Conservation (phyloP, 2,329 filamentous ascomycete genomes). For the Xylaria sp. region DNA sequence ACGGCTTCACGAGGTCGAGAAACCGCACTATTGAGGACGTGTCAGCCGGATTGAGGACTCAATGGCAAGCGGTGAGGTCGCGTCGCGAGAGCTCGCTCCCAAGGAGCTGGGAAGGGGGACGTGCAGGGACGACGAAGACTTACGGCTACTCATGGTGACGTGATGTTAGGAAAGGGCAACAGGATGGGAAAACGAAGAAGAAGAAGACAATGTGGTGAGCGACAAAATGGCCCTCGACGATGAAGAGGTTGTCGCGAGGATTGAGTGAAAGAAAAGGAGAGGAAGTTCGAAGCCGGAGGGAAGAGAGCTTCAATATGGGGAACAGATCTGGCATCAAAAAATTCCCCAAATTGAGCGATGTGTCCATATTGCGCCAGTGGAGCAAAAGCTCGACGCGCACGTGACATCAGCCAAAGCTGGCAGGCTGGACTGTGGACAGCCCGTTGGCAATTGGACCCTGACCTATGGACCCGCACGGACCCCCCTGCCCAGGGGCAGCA, state of each 20-base stretch:
- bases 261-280: conserved; percentile 33
- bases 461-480: too few relatives aligned
- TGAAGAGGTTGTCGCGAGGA: conserved; percentile 36
- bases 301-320: conserved; percentile 6
- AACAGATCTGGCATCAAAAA: conserved; percentile 38
- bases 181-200: conserved; percentile 25
- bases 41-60: conserved; percentile 27
- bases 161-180: conserved; percentile 24
- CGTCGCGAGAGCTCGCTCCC: conserved; percentile 14
- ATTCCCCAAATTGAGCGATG: conserved; percentile 37
- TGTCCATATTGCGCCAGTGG: conserved; percentile 37
- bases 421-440: too few relatives aligned
- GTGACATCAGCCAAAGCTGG: too few relatives aligned
- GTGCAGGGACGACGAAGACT: conserved; percentile 28
- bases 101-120: conserved; percentile 1
- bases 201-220: conserved; percentile 24
- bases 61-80: conserved; percentile 26
- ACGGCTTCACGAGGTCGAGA: conserved; percentile 99
- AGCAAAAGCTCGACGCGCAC: conserved; percentile 18
- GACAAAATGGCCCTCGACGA: conserved; percentile 32
- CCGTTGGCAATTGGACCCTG: neutral
- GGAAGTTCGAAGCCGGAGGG: conserved; percentile 20
- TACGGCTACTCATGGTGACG: conserved; percentile 42
- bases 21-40: conserved; percentile 75
- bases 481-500: too few relatives aligned